Evolutionary conservation across 2,329 filamentous ascomycete genomes (phyloP).

Genomic region (Pseudogymnoascus sp.): DNA sequence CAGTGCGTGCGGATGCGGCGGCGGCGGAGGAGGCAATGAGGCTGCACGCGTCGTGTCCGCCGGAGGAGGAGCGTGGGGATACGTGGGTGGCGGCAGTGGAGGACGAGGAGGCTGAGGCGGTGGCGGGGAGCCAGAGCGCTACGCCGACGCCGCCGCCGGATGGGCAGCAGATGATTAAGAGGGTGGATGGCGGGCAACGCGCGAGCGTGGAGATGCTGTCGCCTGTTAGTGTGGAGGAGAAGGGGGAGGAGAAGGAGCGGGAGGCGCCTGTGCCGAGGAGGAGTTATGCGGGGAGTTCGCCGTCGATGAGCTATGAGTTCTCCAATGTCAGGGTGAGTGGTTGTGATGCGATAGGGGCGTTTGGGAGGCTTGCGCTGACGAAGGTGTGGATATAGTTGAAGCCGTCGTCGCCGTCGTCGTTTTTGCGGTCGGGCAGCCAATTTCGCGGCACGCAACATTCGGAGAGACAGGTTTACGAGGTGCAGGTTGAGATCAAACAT

Average conservation of each 20-base stretch:
- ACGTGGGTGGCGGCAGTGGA: conserved; percentile 25
- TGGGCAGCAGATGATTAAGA: conserved; percentile 33
- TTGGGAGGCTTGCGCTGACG: background rate
- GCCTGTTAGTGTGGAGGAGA: conserved; percentile 31
- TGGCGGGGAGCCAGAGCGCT: background rate
- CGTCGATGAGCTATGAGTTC: conserved; percentile 46
- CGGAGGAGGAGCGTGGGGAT: conserved; percentile 32
- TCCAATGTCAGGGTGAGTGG: conserved; percentile 47
- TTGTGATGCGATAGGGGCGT: background rate
- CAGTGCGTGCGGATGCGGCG: conserved; percentile 1
- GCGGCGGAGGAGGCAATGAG: background rate
- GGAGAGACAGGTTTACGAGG: conserved; percentile 86
- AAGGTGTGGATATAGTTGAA: conserved; percentile 32
- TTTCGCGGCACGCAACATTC: conserved; percentile 90
- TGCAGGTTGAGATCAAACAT: conserved; percentile 94
- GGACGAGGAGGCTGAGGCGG: background rate
- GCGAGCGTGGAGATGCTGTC: conserved; percentile 23
- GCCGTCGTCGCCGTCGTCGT: conserved; percentile 76
- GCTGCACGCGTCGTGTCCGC: conserved; percentile 35
- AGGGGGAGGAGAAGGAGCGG: conserved; percentile 30
- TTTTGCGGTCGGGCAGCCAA: conserved; percentile 75
- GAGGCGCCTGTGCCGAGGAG: conserved; percentile 25
- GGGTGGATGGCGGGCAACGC: conserved; percentile 29
- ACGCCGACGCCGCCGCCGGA: conserved; percentile 14
- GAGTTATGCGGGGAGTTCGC: conserved; percentile 30